A percentile compares a stretch with the other conserved stretches of the same genome.
Conservation (phyloP, 2,329 filamentous ascomycete species). For the Stagonosporopsis chrysanthemi region DNA sequence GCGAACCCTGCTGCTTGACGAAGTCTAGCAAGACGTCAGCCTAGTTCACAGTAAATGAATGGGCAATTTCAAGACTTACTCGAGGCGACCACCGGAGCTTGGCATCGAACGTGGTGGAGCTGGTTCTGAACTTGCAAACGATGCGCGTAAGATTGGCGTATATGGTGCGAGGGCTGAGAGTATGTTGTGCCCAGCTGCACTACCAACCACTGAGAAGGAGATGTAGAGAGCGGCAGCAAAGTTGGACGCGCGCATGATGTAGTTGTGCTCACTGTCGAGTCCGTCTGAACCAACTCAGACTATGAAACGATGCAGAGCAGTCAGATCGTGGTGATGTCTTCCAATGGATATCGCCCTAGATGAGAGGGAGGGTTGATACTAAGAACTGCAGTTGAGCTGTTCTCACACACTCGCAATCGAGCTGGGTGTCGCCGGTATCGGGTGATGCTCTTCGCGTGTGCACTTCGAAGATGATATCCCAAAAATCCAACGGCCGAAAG, state of each 20-base stretch:
- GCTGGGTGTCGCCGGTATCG: not conserved
- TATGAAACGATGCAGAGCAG: not conserved
- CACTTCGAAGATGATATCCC: slow-evolving; percentile 1
- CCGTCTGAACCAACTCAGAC: not conserved
- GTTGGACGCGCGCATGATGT: not conserved
- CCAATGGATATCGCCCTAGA: not conserved
- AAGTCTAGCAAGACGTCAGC: slow-evolving; percentile 15
- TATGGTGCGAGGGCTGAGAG: slow-evolving; percentile 14
- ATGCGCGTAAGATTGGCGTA: not conserved
- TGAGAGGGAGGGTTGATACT: not conserved
- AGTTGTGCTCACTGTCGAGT: not conserved
- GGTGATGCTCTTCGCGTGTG: not conserved
- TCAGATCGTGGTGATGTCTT: not conserved
- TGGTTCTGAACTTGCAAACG: slow-evolving; percentile 1
- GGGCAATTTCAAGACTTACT: slow-evolving; percentile 2
- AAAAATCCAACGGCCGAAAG: slow-evolving; percentile 6
- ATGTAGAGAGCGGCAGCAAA: not conserved
- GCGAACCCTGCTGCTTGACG: slow-evolving; percentile 22
- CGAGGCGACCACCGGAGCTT: not conserved
- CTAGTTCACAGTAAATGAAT: too few relatives aligned
- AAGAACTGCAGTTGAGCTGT: not conserved
- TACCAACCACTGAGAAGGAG: not conserved
- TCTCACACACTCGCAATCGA: not conserved
- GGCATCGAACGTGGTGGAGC: not conserved
- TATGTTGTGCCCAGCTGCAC: not conserved